Evolutionary conservation across 176 grass and related monocot species (phyloP).

Genomic region (Juncus effusus): DNA sequence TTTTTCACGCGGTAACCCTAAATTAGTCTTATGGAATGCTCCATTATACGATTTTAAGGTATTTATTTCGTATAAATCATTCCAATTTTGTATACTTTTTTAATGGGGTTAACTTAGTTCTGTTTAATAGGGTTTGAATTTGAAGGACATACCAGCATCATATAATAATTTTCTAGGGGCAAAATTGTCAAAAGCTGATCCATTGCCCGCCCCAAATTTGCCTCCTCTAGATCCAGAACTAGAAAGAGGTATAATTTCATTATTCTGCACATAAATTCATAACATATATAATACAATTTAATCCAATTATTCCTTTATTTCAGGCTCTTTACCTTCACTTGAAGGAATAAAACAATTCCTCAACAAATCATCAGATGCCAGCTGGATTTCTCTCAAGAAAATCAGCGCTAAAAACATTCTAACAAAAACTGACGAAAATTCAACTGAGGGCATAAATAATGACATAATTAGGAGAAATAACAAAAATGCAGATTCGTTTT

Average conservation of each 20-base stretch:
- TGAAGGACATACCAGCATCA: slow-evolving; percentile 44
- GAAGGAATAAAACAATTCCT: slow-evolving; percentile 70
- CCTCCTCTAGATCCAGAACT: slow-evolving; percentile 61
- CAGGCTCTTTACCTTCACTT: slow-evolving; percentile 68
- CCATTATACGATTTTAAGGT: slow-evolving; percentile 79
- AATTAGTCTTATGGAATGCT: slow-evolving; percentile 67
- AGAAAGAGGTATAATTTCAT: slow-evolving; percentile 47
- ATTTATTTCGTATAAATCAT: not conserved
- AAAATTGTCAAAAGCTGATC: slow-evolving; percentile 44
- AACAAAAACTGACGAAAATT: slow-evolving; percentile 28
- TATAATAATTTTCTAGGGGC: slow-evolving; percentile 52
- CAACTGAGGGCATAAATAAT: slow-evolving; percentile 20
- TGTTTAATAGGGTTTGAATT: slow-evolving; percentile 48
- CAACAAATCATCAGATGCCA: slow-evolving; percentile 34
- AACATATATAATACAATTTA: slow-evolving; percentile 5
- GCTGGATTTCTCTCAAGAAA: slow-evolving; percentile 52
- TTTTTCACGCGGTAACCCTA: slow-evolving; percentile 54
- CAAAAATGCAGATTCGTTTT: slow-evolving; percentile 62
- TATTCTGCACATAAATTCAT: slow-evolving; percentile 9
- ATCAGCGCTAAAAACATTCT: slow-evolving; percentile 46
- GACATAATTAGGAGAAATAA: slow-evolving; percentile 29
- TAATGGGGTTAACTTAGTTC: slow-evolving; percentile 27
- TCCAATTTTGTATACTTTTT: not conserved
- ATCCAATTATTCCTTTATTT: slow-evolving; percentile 13
- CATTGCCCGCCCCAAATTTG: slow-evolving; percentile 47